Evolutionary conservation across 2,329 filamentous ascomycete genomes (phyloP), one percentile per base, ranked within the genome.

Genomic region (Didymella sp.): DNA sequence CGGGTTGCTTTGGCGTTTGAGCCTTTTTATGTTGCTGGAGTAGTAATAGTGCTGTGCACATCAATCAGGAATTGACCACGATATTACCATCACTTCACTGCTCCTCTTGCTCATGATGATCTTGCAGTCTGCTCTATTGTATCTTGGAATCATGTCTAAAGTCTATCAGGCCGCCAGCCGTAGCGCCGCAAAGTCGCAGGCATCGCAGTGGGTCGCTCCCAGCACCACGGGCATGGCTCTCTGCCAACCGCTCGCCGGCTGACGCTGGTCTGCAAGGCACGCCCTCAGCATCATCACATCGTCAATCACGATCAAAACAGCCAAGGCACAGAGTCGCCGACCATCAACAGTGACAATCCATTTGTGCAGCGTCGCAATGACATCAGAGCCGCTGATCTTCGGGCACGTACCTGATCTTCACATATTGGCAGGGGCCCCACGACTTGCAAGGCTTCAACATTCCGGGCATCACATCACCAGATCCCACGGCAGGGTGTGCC

Each of bases 21-120:
- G 37, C 43, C 28, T 47, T 15, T 43, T 43, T 22, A n/a, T 31
- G 22, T 43, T 44, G 47, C 31, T 35, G 33, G 43, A 24, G 31
- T 43, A 31, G 43, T 57, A 51, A 51, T 57, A 47, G 54, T 57
- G 54, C 54, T 57, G 54, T 31, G 54, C 54, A 57, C 42, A 38
- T 27, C 48, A 48, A 44, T 51, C 48, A 48, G 43, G 47, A 51
- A 44, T 48, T 50, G 35, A 51, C 12, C 25, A 35, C n/a, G 9
- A 27, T 46, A 30, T 27, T 22, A 51, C 4, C 12, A 40, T 25
- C 19, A 46, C 37, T 2, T 31, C 17, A 38, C 24, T 38, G 17
- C 35, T 22, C 11, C 2, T 2, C 35, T 38, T 38, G 35, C 35
- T 38, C 6, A 8, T 25, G 6, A 12, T 41, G 38, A 41, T 15